Conservation (phyloP, 164 flowering plant species). For the Vitis labrusca region DNA sequence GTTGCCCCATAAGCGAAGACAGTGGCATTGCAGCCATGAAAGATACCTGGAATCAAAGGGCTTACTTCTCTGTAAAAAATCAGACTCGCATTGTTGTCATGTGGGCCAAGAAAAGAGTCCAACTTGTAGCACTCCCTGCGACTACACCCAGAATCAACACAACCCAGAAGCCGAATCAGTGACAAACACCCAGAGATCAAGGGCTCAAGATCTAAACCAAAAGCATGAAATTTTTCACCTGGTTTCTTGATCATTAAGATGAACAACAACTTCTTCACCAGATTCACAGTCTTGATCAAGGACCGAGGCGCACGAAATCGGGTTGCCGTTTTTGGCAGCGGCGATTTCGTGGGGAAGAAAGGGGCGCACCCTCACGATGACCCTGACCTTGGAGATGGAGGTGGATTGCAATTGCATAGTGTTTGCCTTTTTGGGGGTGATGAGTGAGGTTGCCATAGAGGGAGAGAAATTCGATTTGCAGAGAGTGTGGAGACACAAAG, state of each 20-base stretch:
- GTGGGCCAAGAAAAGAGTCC: slow-evolving; percentile 72
- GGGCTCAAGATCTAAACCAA: too few species aligned
- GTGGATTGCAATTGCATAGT: slow-evolving; percentile 3
- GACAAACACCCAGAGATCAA: neutral
- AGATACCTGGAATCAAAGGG: slow-evolving; percentile 76
- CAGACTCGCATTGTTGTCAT: slow-evolving; percentile 48
- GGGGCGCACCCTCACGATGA: slow-evolving; percentile 73
- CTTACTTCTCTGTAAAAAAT: slow-evolving; percentile 73
- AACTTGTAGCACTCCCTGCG: slow-evolving; percentile 80
- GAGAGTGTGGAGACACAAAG: too few species aligned
- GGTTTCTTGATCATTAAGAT: slow-evolving; percentile 46
- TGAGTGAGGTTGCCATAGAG: too few species aligned
- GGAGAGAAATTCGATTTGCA: too few species aligned
- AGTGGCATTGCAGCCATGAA: slow-evolving; percentile 71
- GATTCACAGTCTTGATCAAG: slow-evolving; percentile 29
- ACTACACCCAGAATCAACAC: slow-evolving; percentile 29
- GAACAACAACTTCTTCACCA: slow-evolving; percentile 56
- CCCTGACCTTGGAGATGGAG: slow-evolving; percentile 63
- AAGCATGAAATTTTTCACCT: neutral
- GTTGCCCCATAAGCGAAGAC: slow-evolving; percentile 97
- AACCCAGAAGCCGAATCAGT: slow-evolving; percentile 1
- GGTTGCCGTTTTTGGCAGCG: slow-evolving; percentile 15
- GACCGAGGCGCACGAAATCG: slow-evolving; percentile 49
- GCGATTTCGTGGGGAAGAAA: slow-evolving; percentile 62
- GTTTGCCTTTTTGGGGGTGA: neutral